Evolutionary conservation across 495 filamentous ascomycete genomes (phyloP).

Genomic region (Penicillium coffeae): DNA sequence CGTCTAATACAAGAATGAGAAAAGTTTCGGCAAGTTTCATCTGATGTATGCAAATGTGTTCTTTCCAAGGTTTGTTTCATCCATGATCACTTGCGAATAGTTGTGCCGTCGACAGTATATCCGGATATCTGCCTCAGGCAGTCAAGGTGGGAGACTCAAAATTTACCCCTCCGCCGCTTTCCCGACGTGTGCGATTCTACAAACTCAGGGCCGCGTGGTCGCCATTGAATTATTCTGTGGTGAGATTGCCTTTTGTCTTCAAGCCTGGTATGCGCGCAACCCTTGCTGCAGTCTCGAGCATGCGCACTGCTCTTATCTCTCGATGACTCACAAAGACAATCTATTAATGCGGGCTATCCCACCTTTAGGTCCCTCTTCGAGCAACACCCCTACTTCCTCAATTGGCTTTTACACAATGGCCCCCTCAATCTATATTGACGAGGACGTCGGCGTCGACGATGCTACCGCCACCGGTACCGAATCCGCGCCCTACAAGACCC

Average conservation of each 20-base stretch:
- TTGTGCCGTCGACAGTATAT: background rate
- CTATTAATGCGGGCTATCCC: constrained; percentile 5
- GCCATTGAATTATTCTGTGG: constrained; percentile 1
- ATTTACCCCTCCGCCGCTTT: constrained; percentile 36
- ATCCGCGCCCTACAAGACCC: constrained; percentile 72
- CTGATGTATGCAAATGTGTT: no score
- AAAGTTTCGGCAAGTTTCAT: no score
- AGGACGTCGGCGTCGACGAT: constrained; percentile 70
- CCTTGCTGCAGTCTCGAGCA: background rate
- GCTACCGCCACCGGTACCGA: constrained; percentile 63
- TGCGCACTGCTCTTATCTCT: constrained; percentile 2
- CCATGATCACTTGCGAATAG: background rate
- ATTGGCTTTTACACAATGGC: constrained; percentile 28
- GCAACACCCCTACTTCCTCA: background rate
- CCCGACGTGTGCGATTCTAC: background rate
- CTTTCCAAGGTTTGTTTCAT: no score
- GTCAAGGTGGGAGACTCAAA: constrained; percentile 24
- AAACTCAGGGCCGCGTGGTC: background rate
- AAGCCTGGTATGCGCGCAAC: background rate
- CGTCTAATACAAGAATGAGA: no score
- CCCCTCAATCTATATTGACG: constrained; percentile 68
- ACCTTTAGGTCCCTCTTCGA: background rate
- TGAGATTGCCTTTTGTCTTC: background rate
- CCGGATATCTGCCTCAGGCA: constrained; percentile 30
- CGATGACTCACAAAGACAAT: constrained; percentile 16